Percentiles rank a stretch among this genome's conserved stretches.
phyloP scores from a whole-genome alignment of 331 rosid genomes.

The Cydonia oblonga region DNA sequence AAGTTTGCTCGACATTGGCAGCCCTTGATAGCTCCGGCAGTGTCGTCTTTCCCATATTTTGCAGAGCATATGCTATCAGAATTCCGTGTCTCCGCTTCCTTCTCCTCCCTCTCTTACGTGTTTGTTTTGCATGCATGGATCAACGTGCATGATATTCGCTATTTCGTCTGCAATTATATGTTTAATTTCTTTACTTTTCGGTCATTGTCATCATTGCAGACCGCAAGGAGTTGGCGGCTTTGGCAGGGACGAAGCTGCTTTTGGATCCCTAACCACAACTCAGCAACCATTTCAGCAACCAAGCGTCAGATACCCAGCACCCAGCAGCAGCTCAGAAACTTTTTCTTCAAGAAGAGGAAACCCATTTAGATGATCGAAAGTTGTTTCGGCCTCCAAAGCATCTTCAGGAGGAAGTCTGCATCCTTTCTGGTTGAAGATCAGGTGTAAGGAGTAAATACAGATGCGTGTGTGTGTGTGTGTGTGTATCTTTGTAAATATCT shows the following conservation, averaged over 20 bases:
- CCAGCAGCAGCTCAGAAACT: conserved; percentile 7
- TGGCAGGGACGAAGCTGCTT: conserved; percentile 10
- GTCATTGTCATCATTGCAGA: conserved; percentile 26
- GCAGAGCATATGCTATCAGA: background rate
- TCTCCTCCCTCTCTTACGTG: too few species aligned
- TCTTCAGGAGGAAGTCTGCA: background rate
- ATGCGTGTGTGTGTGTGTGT: background rate
- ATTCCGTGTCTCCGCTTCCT: background rate
- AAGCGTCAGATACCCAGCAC: conserved; percentile 16
- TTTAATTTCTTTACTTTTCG: background rate
- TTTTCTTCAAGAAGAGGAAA: conserved; percentile 38
- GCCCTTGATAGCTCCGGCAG: background rate
- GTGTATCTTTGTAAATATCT: background rate
- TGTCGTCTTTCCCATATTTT: background rate
- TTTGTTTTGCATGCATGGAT: background rate
- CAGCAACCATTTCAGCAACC: conserved; percentile 32
- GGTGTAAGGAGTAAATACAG: background rate
- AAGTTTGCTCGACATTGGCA: background rate
- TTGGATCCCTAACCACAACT: conserved; percentile 19
- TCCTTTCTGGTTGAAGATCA: background rate
- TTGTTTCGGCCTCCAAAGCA: background rate
- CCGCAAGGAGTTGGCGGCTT: conserved; percentile 22
- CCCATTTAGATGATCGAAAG: conserved; percentile 49
- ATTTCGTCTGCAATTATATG: background rate
- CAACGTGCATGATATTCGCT: background rate